These are phyloP conservation scores for Apiospora rasikravindrae DNA, from an alignment of 2,329 filamentous ascomycete species.

Conservation along the genomic window DNA sequence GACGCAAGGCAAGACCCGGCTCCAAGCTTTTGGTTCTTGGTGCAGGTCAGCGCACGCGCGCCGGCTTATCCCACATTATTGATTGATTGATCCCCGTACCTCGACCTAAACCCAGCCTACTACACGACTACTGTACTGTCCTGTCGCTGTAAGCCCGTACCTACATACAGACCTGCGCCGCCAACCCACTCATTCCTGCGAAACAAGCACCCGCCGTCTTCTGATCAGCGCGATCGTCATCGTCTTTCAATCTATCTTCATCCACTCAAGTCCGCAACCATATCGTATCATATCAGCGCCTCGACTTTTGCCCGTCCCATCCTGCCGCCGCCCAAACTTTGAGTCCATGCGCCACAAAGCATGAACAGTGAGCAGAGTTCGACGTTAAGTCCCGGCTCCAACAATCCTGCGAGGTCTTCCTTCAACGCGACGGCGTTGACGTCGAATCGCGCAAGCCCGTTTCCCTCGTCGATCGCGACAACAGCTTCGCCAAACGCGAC, in stretches of 20 bases:
- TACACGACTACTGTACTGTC: slow-evolving; percentile 15
- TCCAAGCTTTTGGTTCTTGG: slow-evolving; percentile 17
- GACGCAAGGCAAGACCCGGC: slow-evolving; percentile 16
- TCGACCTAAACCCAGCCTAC: slow-evolving; percentile 13
- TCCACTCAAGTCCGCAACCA: slow-evolving; percentile 1
- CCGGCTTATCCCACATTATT: slow-evolving; percentile 19
- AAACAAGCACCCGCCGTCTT: slow-evolving; percentile 27
- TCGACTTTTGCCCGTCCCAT: background rate
- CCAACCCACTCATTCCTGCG: slow-evolving; percentile 28
- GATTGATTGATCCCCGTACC: slow-evolving; percentile 19
- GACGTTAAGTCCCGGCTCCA: slow-evolving; percentile 14
- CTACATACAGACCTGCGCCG: slow-evolving; percentile 21
- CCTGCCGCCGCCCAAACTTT: slow-evolving; percentile 30
- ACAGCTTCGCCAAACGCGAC: slow-evolving; percentile 24
- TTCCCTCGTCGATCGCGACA: slow-evolving; percentile 27
- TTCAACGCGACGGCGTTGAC: slow-evolving; percentile 32
- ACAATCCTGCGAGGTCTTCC: slow-evolving; percentile 24
- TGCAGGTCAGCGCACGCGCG: slow-evolving; percentile 18
- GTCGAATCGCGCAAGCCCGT: slow-evolving; percentile 33
- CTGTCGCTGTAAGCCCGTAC: slow-evolving; percentile 4
- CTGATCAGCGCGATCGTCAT: slow-evolving; percentile 39
- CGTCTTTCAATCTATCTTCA: slow-evolving; percentile 6
- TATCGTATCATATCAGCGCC: slow-evolving; percentile 12
- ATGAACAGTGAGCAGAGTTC: slow-evolving; percentile 34
- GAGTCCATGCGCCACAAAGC: slow-evolving; percentile 24